Conservation (phyloP, 768 basidiomycete genomes). For the Lactarius hengduanensis region DNA sequence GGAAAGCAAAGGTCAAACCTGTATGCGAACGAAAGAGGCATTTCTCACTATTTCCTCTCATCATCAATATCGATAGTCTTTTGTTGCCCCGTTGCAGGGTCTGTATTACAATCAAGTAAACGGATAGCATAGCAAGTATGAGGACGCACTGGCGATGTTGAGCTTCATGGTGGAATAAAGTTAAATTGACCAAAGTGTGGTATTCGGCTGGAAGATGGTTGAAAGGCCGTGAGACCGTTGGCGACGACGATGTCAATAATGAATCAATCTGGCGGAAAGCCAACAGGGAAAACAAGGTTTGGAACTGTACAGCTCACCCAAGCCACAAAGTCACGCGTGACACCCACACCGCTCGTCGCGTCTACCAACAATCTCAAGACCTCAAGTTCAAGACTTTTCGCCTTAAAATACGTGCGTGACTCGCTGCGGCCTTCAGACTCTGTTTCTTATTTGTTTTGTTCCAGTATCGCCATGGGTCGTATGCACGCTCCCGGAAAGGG, state of each 20-base stretch:
- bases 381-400: slow-evolving; percentile 44
- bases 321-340: slow-evolving; percentile 40
- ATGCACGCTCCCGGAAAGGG: slow-evolving; percentile 99
- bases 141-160: slow-evolving; percentile 88
- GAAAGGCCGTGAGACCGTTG: slow-evolving; percentile 41
- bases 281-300: slow-evolving; percentile 51
- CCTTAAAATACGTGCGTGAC: slow-evolving; percentile 40
- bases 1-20: slow-evolving; percentile 20
- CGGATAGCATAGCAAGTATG: neutral
- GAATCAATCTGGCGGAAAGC: slow-evolving; percentile 28
- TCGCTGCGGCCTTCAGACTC: slow-evolving; percentile 19
- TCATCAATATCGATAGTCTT: slow-evolving; percentile 94
- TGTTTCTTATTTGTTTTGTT: slow-evolving; percentile 10
- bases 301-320: slow-evolving; percentile 54
- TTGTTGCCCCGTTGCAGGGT: slow-evolving; percentile 97
- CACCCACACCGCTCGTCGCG: slow-evolving; percentile 31
- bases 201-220: slow-evolving; percentile 34
- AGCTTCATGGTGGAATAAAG: slow-evolving; percentile 75
- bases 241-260: slow-evolving; percentile 44
- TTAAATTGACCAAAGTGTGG: slow-evolving; percentile 1
- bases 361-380: slow-evolving; percentile 33
- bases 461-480: slow-evolving; percentile 73
- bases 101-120: slow-evolving; percentile 38
- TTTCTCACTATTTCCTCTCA: slow-evolving; percentile 74
- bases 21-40: slow-evolving; percentile 9